Evolutionary conservation across 345 rosid genomes (phyloP).

Genomic region (Salix purpurea): DNA sequence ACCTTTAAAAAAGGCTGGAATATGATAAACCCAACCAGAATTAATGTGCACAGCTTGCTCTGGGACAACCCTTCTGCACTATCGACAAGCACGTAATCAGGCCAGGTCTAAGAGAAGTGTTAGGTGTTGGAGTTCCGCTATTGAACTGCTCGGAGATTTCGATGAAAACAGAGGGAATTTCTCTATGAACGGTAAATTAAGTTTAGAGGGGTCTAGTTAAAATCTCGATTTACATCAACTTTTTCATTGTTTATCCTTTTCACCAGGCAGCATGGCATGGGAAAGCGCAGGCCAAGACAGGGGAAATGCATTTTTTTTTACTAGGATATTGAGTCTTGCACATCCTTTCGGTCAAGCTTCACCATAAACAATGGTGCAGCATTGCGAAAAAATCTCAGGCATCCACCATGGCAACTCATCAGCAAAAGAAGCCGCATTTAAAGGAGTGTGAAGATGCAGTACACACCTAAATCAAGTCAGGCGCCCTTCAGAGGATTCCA

Average conservation of each 20-base stretch:
- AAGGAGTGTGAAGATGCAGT: background rate
- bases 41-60: background rate
- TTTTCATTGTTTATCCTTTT: background rate
- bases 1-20: background rate
- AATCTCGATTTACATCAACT: background rate
- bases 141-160: background rate
- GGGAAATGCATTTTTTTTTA: background rate
- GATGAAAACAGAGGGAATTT: background rate
- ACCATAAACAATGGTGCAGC: background rate
- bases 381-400: background rate
- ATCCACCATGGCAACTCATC: background rate
- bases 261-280: background rate
- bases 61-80: conserved; percentile 8
- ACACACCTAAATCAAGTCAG: conserved; percentile 30
- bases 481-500: conserved; percentile 27
- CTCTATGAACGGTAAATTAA: background rate
- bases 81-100: background rate
- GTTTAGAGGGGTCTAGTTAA: background rate
- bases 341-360: background rate
- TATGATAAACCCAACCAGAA: background rate
- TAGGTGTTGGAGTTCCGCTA: background rate
- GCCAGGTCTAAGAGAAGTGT: background rate
- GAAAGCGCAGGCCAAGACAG: background rate
- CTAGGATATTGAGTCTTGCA: background rate
- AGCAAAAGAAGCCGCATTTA: background rate